Conservation (phyloP, 2,329 filamentous ascomycete species). For the Alternaria brassicicola region DNA sequence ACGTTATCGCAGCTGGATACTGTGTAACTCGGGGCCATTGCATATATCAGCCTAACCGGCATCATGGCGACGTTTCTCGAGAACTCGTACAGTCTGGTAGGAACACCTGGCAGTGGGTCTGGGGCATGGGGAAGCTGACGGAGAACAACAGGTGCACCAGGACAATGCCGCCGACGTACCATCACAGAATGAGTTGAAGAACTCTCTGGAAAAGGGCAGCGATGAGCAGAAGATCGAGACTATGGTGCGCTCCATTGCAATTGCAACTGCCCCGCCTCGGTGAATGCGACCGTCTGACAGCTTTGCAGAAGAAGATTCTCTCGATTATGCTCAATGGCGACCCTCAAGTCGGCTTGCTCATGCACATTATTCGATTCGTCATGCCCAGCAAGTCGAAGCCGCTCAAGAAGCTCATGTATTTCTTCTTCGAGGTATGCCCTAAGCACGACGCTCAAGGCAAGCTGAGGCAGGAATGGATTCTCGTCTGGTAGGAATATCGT, state of each 20-base stretch:
- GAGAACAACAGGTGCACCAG: constrained; percentile 69
- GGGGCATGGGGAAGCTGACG: constrained; percentile 40
- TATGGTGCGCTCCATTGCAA: constrained; percentile 44
- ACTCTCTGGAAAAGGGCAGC: constrained; percentile 89
- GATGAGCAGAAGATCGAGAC: constrained; percentile 94
- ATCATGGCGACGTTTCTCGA: constrained; percentile 95
- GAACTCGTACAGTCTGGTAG: constrained; percentile 85
- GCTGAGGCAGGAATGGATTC: constrained; percentile 98
- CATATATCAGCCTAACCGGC: constrained; percentile 34
- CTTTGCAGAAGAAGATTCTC: constrained; percentile 75
- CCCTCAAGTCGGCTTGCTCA: constrained; percentile 90
- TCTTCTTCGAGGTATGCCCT: constrained; percentile 99
- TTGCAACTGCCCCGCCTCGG: constrained; percentile 31
- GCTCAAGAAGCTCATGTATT: constrained; percentile 97
- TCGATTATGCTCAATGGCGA: constrained; percentile 99
- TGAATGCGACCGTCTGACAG: constrained; percentile 59
- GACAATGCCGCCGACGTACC: constrained; percentile 96
- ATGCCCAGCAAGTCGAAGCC: constrained; percentile 98
- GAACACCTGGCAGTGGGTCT: constrained; percentile 34
- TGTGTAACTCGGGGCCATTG: constrained; percentile 7
- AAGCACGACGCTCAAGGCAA: constrained; percentile 92
- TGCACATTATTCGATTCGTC: constrained; percentile 99
- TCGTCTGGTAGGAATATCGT: constrained; percentile 76
- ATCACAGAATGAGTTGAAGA: constrained; percentile 86
- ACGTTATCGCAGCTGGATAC: constrained; percentile 31